Percentiles rank a stretch among this genome's conserved stretches.
phyloP scores from a whole-genome alignment of 306 rosid species.

The Cucurbita pepo region DNA sequence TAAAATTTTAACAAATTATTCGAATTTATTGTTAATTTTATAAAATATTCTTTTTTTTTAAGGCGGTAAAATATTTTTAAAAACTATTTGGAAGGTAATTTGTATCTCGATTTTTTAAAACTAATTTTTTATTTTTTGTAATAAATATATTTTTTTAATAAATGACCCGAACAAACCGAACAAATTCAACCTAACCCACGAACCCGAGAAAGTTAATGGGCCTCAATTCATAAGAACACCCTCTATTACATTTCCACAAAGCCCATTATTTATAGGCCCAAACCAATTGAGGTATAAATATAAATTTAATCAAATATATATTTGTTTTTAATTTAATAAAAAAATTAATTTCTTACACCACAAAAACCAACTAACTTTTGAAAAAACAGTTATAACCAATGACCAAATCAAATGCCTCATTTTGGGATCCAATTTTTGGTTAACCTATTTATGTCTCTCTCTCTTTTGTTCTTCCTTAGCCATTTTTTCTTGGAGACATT shows the following conservation, averaged over 20 bases:
- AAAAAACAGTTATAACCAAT: slow-evolving; percentile 15
- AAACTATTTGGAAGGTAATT: no score
- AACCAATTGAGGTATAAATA: background rate
- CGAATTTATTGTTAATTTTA: no score
- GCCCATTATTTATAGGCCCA: background rate
- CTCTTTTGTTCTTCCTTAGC: background rate
- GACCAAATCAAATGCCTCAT: slow-evolving; percentile 20
- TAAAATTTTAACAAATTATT: no score
- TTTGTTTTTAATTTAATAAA: background rate
- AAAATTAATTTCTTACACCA: background rate
- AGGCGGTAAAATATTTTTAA: no score
- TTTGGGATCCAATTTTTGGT: background rate
- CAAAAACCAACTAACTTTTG: slow-evolving; percentile 11
- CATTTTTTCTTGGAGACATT: background rate
- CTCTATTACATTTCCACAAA: background rate
- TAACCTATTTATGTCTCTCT: background rate
- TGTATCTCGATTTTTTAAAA: no score
- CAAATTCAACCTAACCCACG: no score
- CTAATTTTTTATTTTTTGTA: no score
- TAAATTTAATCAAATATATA: background rate
- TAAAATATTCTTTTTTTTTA: no score
- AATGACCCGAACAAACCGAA: no score
- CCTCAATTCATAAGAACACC: background rate
- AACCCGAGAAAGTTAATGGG: background rate
- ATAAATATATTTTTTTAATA: no score